Evolutionary conservation across 805 yeast genomes (phyloP).

Genomic region (Komagataella populi): DNA sequence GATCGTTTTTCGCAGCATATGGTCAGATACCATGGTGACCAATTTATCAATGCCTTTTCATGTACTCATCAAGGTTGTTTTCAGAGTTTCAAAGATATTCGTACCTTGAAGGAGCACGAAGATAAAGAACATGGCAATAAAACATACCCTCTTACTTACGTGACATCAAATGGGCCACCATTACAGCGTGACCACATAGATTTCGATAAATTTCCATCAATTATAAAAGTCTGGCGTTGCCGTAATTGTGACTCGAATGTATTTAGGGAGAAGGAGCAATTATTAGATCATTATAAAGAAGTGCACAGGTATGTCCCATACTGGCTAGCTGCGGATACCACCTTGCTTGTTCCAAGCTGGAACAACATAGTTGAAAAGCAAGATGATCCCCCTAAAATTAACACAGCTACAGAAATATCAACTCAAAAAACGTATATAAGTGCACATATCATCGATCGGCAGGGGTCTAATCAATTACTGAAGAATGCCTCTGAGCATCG

Average conservation of each 20-base stretch:
- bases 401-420: neutral
- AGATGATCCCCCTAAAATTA: neutral
- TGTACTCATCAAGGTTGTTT: constrained; percentile 55
- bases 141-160: constrained; percentile 45
- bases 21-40: constrained; percentile 45
- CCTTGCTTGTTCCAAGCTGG: neutral
- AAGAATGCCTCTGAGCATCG: neutral
- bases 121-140: constrained; percentile 63
- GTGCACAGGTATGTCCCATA: constrained; percentile 16
- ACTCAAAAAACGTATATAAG: neutral
- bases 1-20: constrained; percentile 55
- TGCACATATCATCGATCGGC: neutral
- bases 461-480: neutral
- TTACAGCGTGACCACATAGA: neutral
- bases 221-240: constrained; percentile 58
- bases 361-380: neutral
- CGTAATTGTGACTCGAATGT: constrained; percentile 29
- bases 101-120: constrained; percentile 57
- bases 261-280: constrained; percentile 42
- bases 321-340: neutral
- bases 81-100: constrained; percentile 53
- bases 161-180: constrained; percentile 65
- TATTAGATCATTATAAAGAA: constrained; percentile 40
- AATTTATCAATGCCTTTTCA: constrained; percentile 26
- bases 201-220: constrained; percentile 25